These are phyloP conservation scores for Pharus latifolius DNA, from an alignment of 176 grass and related monocot genomes.

Conservation along the genomic window DNA sequence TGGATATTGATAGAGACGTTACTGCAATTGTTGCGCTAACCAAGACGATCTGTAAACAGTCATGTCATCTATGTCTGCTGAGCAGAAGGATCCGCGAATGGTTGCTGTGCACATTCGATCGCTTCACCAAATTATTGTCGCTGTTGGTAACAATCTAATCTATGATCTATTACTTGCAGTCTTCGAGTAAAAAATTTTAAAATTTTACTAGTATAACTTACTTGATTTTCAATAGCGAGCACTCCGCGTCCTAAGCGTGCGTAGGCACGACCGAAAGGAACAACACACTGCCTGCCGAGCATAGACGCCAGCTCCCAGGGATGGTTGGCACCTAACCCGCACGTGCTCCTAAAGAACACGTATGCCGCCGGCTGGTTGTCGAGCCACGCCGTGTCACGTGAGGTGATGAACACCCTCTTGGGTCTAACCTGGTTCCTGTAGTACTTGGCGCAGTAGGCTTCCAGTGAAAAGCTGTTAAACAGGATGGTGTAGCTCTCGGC, in stretches of 20 bases:
- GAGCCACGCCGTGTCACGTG: not conserved
- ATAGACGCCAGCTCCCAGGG: not conserved
- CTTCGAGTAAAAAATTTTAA: too few relatives aligned
- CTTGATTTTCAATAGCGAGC: too few relatives aligned
- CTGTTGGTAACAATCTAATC: too few relatives aligned
- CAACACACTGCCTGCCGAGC: not conserved
- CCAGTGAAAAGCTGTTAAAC: not conserved
- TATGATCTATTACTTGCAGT: too few relatives aligned
- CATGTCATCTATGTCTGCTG: too few relatives aligned
- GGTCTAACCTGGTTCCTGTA: not conserved
- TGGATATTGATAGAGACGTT: too few relatives aligned
- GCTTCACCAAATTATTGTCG: too few relatives aligned
- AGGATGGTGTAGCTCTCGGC: not conserved
- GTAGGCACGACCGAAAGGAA: slow-evolving; percentile 2
- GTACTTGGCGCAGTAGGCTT: not conserved
- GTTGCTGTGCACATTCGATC: too few relatives aligned
- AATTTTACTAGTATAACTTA: too few relatives aligned
- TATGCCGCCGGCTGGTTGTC: not conserved
- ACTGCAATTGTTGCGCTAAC: too few relatives aligned
- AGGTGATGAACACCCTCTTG: not conserved
- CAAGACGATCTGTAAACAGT: too few relatives aligned
- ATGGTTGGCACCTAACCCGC: not conserved
- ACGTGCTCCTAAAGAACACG: slow-evolving; percentile 6
- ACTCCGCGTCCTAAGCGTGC: not conserved
- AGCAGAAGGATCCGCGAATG: too few relatives aligned